Conservation (phyloP, 225 moss, liverwort and hornwort genomes). For the Anthoceros angustus region DNA sequence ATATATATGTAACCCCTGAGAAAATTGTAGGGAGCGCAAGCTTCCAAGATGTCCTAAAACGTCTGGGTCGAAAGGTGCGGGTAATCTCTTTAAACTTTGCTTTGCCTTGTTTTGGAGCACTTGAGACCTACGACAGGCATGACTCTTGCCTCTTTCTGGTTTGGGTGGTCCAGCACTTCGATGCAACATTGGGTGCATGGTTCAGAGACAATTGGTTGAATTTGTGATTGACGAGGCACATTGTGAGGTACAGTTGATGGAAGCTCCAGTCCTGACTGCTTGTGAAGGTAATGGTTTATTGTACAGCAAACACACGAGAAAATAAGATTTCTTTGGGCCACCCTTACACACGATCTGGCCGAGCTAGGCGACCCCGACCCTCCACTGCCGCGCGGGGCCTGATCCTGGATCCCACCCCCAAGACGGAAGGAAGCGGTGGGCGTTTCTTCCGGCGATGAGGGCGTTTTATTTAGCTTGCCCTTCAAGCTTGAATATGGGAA, state of each 20-base stretch:
- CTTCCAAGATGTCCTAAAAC: conserved; percentile 19
- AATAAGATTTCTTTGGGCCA: no score
- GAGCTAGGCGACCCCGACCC: no score
- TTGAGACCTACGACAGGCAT: no score
- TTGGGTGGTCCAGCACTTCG: background rate
- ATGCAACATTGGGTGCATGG: background rate
- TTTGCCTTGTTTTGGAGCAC: no score
- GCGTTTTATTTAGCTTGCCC: no score
- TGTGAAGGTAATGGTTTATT: conserved; percentile 1
- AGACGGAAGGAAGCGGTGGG: conserved; percentile 15
- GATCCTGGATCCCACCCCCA: conserved; percentile 32
- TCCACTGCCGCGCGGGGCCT: conserved; percentile 27
- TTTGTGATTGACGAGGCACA: conserved; percentile 38
- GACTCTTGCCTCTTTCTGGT: background rate
- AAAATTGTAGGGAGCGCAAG: conserved; percentile 20
- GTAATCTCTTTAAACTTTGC: no score
- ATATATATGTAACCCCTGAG: conserved; percentile 35
- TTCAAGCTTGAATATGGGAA: no score
- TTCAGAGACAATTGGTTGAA: conserved; percentile 23
- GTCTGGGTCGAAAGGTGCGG: no score
- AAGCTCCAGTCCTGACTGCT: no score
- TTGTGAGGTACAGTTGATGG: conserved; percentile 34
- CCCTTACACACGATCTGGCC: no score
- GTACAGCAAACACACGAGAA: background rate
- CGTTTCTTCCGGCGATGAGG: no score